Base-by-base conservation (phyloP, 352 stramenopile genomes). In the Phytopythium boreale region DNA sequence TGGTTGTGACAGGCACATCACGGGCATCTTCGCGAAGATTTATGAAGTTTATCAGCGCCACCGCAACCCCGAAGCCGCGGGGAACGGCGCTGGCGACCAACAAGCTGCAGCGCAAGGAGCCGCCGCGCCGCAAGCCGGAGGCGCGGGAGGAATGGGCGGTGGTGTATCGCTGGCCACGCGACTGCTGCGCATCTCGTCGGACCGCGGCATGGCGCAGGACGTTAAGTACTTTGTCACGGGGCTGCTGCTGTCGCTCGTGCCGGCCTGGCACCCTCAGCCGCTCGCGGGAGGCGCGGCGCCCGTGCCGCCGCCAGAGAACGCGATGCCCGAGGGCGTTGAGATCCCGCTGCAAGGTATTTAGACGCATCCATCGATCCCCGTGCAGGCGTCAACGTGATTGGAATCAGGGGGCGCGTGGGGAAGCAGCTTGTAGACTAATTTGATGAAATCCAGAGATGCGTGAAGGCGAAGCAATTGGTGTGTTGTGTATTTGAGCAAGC, bases 341-440 rank as follows among this genome's bases (percentile, higher is more conserved):
- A 71, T 90, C 53, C 84, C 84, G 9, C 56, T 93, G 24, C 83
- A 92, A 66, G 82, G 80, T 72, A 90, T 92, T 81, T 92, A 91
- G 76, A 49, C 53, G 15, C 34, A 50, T 64, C 24, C 37, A 34
- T 22, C 37, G 37, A 26, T 22, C 15, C 24, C 0, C 22, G 4
- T 19, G 14, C 24, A 55, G 47, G 47, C 14, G 26, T 55, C 47
- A 52, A 11, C 24, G n/a, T 52, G n/a, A 34, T 34, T 34, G 3
- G 29, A 31, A 11, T 2, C 19, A 9, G 0, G 46, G 5, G 8
- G 22, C 9, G 29, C 15, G 19, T 2, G 12, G n/a, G 14, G 43
- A 19, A 24, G 24, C 9, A 34, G 36, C 9, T 31, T 60, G 55
- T 60, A 60, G 55, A 60, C 55, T 60, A 60, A 59, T 34, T 24